These are phyloP conservation scores for Podaxis sp. DNA, from an alignment of 768 basidiomycete genomes.

Conservation along the genomic window DNA sequence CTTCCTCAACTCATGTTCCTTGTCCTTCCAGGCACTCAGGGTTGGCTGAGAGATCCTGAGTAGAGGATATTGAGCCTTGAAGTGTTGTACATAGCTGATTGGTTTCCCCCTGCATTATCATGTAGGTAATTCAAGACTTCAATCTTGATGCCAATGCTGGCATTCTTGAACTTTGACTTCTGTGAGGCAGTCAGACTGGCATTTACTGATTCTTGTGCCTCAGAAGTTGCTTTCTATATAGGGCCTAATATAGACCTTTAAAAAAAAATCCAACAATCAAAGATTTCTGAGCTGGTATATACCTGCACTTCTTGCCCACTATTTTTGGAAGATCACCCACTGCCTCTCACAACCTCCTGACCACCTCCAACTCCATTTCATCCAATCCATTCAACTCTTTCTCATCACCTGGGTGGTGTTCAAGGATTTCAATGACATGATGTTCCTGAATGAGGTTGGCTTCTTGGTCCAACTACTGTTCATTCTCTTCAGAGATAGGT, in stretches of 20 bases:
- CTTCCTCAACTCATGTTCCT: slow-evolving; percentile 22
- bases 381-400: not conserved
- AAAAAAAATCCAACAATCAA: too few species aligned
- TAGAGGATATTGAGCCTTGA: slow-evolving; percentile 26
- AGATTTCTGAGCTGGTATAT: slow-evolving; percentile 18
- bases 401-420: not conserved
- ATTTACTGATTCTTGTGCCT: too few species aligned
- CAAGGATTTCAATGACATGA: not conserved
- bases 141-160: slow-evolving; percentile 31
- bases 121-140: slow-evolving; percentile 34
- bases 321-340: not conserved
- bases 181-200: too few species aligned
- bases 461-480: slow-evolving; percentile 10
- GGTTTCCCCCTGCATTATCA: slow-evolving; percentile 23
- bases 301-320: slow-evolving; percentile 8
- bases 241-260: too few species aligned
- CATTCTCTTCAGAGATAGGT: slow-evolving; percentile 1
- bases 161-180: slow-evolving; percentile 17
- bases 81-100: slow-evolving; percentile 31
- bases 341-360: not conserved
- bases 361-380: not conserved
- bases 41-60: slow-evolving; percentile 31
- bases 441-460: slow-evolving; percentile 9
- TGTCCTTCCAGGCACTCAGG: slow-evolving; percentile 30
- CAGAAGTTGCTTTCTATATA: too few species aligned